phyloP scores from a whole-genome alignment of 208 protist species.

The Kentomonas sorsogonicus region DNA sequence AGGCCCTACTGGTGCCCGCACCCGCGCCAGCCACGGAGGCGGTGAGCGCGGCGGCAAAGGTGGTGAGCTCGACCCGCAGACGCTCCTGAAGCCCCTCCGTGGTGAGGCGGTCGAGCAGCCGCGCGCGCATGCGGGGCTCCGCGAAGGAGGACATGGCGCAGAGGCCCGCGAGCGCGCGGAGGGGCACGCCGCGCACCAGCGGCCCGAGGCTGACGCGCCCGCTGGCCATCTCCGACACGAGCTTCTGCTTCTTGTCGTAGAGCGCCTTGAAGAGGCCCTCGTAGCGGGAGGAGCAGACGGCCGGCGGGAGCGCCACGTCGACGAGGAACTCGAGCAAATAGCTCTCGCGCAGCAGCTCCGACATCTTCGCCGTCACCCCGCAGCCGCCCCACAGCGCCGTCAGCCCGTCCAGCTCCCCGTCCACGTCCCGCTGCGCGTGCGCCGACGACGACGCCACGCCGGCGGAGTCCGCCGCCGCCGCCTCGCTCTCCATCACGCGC shows the following conservation, averaged over 20 bases:
- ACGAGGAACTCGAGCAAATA: conserved; percentile 82
- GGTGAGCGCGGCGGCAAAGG: too few species aligned
- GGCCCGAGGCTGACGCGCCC: conserved; percentile 36
- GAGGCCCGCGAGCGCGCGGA: conserved; percentile 54
- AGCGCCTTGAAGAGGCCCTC: conserved; percentile 57
- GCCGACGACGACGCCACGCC: conserved; percentile 10
- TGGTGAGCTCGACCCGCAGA: conserved; percentile 35
- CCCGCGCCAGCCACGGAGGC: not conserved
- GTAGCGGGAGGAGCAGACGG: conserved; percentile 83
- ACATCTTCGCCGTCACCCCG: conserved; percentile 37
- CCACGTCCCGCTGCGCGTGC: conserved; percentile 31
- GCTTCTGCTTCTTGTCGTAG: conserved; percentile 60
- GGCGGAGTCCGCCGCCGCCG: conserved; percentile 9
- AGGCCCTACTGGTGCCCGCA: not conserved
- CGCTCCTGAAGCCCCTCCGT: conserved; percentile 58
- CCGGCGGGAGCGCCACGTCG: conserved; percentile 80
- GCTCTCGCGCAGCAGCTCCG: conserved; percentile 48
- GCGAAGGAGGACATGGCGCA: conserved; percentile 60
- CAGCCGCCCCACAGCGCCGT: conserved; percentile 30
- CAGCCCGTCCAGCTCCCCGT: conserved; percentile 50
- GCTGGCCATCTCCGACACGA: conserved; percentile 56
- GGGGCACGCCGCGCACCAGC: conserved; percentile 45
- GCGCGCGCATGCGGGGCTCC: conserved; percentile 50
- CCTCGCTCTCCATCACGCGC: conserved; percentile 36
- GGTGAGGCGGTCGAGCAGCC: conserved; percentile 67